Base-by-base conservation (phyloP, 441 rosid genomes). In the Populus hybrid region DNA sequence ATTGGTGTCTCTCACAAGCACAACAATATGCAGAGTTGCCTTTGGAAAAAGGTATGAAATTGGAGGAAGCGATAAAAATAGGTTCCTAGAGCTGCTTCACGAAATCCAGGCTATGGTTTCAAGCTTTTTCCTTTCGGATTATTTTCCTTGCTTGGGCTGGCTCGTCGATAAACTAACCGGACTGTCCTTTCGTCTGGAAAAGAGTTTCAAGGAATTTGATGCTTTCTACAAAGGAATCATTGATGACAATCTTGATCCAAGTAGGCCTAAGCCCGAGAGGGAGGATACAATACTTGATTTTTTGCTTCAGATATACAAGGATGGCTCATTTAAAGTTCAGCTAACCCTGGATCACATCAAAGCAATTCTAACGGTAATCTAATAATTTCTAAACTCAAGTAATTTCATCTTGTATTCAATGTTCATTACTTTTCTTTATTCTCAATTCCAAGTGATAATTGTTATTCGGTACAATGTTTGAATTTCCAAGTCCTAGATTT, bases 51-150 rank as follows among this genome's bases (percentile, higher is more conserved):
- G 69, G 50, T 77, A 77, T 75, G 57, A 64, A 3, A 66, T 87
- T 73, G 98, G 91, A 59, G 98, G 95, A 71, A 87, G 88, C 76
- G 95, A 92, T 82, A 91, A 92, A 74, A 88, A 90, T 3, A 64
- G 77, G 50, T 77, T 81, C 7, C 72, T 36, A 1, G 40, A 26
- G 12, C 14, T 80, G 35, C 34, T 80, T 7, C 8, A 5, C 18
- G 82, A 84, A 40, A 20, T 72, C 3, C 76, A 74, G 76, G 80
- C 79, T n/a, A 23, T 70, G 63, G 9, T 66, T 5, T 74, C 32
- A 10, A 61, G 57, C 67, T 75, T 81, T 54, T 83, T 38, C 26
- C 61, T 81, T 28, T 78, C 74, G 10, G 84, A 85, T 72, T 69
- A 81, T 71, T 73, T 76, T 66, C 84, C 82, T 30, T 23, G 9